Conservation (phyloP, 73 alveolate genomes). For the Paramecium biaurelia region DNA sequence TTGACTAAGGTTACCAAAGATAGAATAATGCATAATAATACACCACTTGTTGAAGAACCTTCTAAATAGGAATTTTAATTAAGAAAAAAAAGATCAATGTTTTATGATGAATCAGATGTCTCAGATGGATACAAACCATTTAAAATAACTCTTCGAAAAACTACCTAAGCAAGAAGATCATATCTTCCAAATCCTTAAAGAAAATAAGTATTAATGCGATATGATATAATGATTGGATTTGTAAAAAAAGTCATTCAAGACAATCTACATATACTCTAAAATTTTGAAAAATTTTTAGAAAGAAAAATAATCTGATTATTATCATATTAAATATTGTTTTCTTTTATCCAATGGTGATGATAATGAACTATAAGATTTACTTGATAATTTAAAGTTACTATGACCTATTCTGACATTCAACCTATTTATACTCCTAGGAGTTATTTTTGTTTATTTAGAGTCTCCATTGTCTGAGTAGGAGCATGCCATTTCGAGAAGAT, state of each 20-base stretch:
- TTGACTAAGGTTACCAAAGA: neutral
- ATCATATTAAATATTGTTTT: neutral
- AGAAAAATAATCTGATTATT: neutral
- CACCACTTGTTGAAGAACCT: neutral
- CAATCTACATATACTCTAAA: neutral
- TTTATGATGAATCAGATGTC: neutral
- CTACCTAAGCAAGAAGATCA: neutral
- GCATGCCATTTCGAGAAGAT: constrained; percentile 20
- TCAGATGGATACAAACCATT: neutral
- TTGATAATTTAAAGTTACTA: neutral
- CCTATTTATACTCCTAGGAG: neutral
- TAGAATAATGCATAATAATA: neutral
- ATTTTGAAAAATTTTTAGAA: constrained; percentile 1
- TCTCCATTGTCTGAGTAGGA: neutral
- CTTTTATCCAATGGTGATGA: neutral
- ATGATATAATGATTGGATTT: constrained; percentile 8
- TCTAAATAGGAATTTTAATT: neutral
- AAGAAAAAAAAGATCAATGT: neutral
- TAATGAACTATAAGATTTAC: constrained; percentile 5
- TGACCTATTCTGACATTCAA: neutral
- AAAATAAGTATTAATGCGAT: constrained; percentile 13
- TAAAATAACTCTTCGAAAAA: neutral
- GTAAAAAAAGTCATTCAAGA: neutral
- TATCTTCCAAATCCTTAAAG: neutral
- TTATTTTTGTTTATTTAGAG: neutral